A percentile compares a stretch with the other conserved stretches of the same genome.
phyloP scores from a whole-genome alignment of 1,139 yeast genomes.

The Meyerozyma carpophila region DNA sequence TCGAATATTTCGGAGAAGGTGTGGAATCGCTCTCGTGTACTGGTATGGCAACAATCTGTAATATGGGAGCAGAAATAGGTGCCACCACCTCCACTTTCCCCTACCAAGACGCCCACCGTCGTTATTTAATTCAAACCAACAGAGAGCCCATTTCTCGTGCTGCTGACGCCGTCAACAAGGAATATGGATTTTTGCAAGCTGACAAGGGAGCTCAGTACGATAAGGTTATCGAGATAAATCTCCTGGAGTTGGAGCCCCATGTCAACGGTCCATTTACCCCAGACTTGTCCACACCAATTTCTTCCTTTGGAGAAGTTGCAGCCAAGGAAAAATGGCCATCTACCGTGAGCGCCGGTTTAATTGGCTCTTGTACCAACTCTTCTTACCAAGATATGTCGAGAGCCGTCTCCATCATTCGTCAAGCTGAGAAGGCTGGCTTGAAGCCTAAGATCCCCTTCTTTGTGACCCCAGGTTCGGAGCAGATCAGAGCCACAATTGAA shows the following conservation, averaged over 20 bases:
- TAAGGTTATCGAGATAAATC: slow-evolving; percentile 72
- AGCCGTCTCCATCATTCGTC: slow-evolving; percentile 79
- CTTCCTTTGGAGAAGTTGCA: slow-evolving; percentile 62
- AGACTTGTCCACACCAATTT: slow-evolving; percentile 83
- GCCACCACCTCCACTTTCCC: slow-evolving; percentile 98
- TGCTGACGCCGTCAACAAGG: slow-evolving; percentile 61
- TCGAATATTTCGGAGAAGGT: slow-evolving; percentile 95
- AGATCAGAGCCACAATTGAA: slow-evolving; percentile 93
- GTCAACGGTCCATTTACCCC: slow-evolving; percentile 96
- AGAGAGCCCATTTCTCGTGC: slow-evolving; percentile 78
- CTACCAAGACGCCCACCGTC: slow-evolving; percentile 78
- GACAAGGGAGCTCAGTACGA: slow-evolving; percentile 84
- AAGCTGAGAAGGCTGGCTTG: slow-evolving; percentile 80
- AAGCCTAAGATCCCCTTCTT: slow-evolving; percentile 90
- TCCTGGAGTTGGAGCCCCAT: slow-evolving; percentile 75
- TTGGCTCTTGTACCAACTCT: slow-evolving; percentile 97
- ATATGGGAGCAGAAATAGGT: slow-evolving; percentile 99
- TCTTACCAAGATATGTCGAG: slow-evolving; percentile 97
- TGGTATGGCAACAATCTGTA: slow-evolving; percentile 99
- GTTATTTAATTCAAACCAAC: slow-evolving; percentile 76
- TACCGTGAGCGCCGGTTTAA: slow-evolving; percentile 79
- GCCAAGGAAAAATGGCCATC: slow-evolving; percentile 74
- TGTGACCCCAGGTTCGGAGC: slow-evolving; percentile 99
- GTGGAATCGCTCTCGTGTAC: slow-evolving; percentile 83
- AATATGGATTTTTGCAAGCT: slow-evolving; percentile 63